Evolutionary conservation across 371 early-diverging fungal species (phyloP).

Genomic region (Umbelopsis sp.): DNA sequence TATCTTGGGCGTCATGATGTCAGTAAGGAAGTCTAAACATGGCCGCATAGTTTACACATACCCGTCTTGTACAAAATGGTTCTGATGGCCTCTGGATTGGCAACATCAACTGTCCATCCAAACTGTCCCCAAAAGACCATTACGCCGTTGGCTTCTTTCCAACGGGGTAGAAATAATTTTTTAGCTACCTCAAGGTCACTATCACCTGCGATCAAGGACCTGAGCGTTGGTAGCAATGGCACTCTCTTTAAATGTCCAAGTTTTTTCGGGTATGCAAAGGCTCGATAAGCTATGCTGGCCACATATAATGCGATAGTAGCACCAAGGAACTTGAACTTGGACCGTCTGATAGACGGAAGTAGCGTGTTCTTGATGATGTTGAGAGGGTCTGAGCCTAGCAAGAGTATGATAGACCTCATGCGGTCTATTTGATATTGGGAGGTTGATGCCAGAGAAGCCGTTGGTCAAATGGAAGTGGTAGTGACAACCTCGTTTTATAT

Average conservation of each 20-base stretch:
- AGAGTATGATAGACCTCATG: no score
- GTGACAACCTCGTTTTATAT: no score
- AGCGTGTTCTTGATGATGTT: neutral
- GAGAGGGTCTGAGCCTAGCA: no score
- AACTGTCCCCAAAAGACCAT: neutral
- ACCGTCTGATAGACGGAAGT: neutral
- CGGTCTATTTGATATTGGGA: no score
- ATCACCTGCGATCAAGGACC: neutral
- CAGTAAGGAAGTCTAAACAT: no score
- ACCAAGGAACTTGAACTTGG: neutral
- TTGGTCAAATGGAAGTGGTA: no score
- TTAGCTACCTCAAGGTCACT: neutral
- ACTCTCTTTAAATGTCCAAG: neutral
- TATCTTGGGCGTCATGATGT: slow-evolving; percentile 19
- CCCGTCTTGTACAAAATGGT: slow-evolving; percentile 26
- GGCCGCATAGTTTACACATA: neutral
- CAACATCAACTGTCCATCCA: slow-evolving; percentile 30
- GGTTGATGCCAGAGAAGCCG: no score
- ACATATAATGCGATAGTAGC: neutral
- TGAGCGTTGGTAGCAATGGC: neutral
- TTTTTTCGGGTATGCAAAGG: neutral
- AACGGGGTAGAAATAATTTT: neutral
- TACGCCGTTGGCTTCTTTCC: neutral
- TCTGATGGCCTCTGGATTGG: slow-evolving; percentile 27
- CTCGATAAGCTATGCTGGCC: neutral